Percentiles rank a stretch among this genome's conserved stretches.
Conservation (phyloP, 176 grass and related monocot genomes). For the Musa itinerans region DNA sequence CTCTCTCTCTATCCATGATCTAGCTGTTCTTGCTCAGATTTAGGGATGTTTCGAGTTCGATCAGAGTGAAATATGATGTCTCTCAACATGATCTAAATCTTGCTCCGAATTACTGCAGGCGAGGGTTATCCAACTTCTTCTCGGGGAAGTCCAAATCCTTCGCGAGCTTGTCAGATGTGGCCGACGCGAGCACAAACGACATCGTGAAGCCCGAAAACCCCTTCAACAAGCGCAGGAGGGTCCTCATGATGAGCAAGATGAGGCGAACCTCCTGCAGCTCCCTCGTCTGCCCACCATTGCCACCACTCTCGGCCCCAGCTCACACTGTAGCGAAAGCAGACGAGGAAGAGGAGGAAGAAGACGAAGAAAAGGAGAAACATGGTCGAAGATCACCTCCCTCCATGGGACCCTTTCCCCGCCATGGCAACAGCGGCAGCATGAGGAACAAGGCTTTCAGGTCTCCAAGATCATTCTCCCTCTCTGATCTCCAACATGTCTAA, state of each 20-base stretch:
- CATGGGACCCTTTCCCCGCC: too few relatives aligned
- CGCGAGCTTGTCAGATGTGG: conserved; percentile 54
- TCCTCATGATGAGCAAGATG: conserved; percentile 43
- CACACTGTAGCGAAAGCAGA: conserved; percentile 11
- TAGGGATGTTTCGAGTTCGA: too few relatives aligned
- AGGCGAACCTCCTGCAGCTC: conserved; percentile 35
- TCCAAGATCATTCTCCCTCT: conserved; percentile 30
- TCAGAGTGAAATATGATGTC: too few relatives aligned
- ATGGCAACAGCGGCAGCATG: not conserved
- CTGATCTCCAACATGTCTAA: conserved; percentile 23
- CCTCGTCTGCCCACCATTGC: conserved; percentile 38
- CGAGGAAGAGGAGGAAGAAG: not conserved
- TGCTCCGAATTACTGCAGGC: conserved; percentile 28
- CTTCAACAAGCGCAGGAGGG: conserved; percentile 74
- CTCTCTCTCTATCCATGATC: too few relatives aligned
- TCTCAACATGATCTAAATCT: too few relatives aligned
- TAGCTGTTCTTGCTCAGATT: too few relatives aligned
- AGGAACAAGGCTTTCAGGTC: conserved; percentile 24
- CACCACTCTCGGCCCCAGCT: too few relatives aligned
- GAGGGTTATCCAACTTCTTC: conserved; percentile 82
- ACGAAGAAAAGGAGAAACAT: conserved; percentile 13
- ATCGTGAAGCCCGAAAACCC: conserved; percentile 82
- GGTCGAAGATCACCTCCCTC: not conserved
- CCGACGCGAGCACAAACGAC: conserved; percentile 31
- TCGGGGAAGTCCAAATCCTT: conserved; percentile 88